A percentile compares a stretch with the other conserved stretches of the same genome.
phyloP scores from a whole-genome alignment of 2,329 filamentous ascomycete genomes.

The Delphinella strobiligena region DNA sequence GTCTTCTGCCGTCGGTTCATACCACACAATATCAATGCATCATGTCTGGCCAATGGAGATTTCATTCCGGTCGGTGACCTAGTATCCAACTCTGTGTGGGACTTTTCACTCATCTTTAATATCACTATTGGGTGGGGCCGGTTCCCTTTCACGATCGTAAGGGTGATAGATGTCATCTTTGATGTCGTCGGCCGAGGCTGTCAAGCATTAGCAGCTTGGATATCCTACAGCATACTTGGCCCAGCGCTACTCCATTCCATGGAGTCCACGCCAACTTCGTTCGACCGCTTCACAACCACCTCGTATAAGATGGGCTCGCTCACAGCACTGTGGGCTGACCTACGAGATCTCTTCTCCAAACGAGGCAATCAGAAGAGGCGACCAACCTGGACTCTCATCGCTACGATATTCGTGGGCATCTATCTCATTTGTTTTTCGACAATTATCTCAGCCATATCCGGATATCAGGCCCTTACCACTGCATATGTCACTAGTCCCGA shows the following conservation, averaged over 20 bases:
- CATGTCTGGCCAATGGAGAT: background rate
- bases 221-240: background rate
- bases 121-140: background rate
- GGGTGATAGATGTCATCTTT: background rate
- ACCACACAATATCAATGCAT: background rate
- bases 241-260: background rate
- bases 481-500: background rate
- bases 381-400: background rate
- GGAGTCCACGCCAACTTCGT: background rate
- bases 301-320: background rate
- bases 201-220: background rate
- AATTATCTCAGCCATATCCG: background rate
- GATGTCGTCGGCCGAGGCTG: background rate
- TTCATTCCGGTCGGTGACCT: background rate
- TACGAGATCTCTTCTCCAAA: background rate
- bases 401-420: background rate
- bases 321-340: background rate
- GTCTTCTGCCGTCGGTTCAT: too few species aligned
- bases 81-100: background rate
- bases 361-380: background rate
- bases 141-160: background rate
- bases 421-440: background rate
- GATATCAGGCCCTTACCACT: background rate
- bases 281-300: background rate
- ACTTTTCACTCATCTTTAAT: background rate